Conservation (phyloP, 257 asterid genomes). For the Scutellaria baicalensis region DNA sequence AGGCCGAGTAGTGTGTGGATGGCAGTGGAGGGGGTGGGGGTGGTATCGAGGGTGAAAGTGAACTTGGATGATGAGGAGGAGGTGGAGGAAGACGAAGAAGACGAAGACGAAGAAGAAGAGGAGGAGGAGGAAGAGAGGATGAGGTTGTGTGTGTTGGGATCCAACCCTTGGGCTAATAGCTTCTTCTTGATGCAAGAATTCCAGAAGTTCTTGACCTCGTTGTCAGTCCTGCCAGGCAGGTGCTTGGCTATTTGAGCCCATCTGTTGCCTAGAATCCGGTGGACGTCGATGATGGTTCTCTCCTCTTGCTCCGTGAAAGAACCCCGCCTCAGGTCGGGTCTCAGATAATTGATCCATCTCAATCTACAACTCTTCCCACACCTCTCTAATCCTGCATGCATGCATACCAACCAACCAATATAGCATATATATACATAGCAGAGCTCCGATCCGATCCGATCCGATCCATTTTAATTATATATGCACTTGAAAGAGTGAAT, state of each 20-base stretch:
- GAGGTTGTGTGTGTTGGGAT: constrained; percentile 92
- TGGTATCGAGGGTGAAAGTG: constrained; percentile 32
- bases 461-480: too few species aligned
- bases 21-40: constrained; percentile 20
- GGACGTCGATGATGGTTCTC: constrained; percentile 71
- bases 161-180: constrained; percentile 85
- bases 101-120: not conserved
- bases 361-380: constrained; percentile 94
- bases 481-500: too few species aligned
- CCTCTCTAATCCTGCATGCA: constrained; percentile 64
- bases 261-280: constrained; percentile 74
- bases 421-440: too few species aligned
- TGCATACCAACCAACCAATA: too few species aligned
- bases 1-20: not conserved
- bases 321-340: constrained; percentile 94
- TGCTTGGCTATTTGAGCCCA: constrained; percentile 99
- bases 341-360: constrained; percentile 84
- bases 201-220: constrained; percentile 95
- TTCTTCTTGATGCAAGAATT: constrained; percentile 85
- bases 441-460: too few species aligned
- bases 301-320: constrained; percentile 81
- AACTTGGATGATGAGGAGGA: not conserved
- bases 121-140: constrained; percentile 23
- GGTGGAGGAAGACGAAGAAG: not conserved
- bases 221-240: constrained; percentile 89